Percentiles rank a stretch among this genome's conserved stretches.
Conservation (phyloP, 805 yeast species). For the Henningerozyma blattae region DNA sequence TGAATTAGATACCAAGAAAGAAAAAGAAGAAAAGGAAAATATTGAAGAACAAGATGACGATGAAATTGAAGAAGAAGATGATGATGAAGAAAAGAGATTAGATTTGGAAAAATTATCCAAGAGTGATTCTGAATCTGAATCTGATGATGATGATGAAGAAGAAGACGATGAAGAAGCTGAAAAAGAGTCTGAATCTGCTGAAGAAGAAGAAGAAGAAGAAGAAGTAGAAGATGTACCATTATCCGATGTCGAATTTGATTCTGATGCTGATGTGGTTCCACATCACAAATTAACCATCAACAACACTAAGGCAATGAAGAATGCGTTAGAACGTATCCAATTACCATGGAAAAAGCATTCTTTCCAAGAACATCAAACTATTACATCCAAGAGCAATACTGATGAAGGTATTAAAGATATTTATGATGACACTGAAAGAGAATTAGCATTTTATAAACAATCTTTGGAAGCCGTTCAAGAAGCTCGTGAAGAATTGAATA, state of each 20-base stretch:
- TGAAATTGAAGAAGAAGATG: constrained; percentile 28
- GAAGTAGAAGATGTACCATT: constrained; percentile 78
- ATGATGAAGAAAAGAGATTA: constrained; percentile 6
- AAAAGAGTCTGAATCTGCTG: constrained; percentile 37
- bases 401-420: constrained; percentile 70
- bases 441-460: constrained; percentile 89
- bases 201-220: constrained; percentile 45
- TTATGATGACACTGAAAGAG: constrained; percentile 93
- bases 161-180: constrained; percentile 34
- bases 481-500: constrained; percentile 54
- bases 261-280: constrained; percentile 91
- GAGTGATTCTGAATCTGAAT: constrained; percentile 25
- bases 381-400: constrained; percentile 47
- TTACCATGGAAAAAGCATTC: constrained; percentile 48
- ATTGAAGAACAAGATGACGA: constrained; percentile 41
- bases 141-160: constrained; percentile 28
- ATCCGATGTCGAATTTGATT: constrained; percentile 84
- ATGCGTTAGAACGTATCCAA: constrained; percentile 53
- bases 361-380: constrained; percentile 75
- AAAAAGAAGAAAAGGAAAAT: constrained; percentile 33
- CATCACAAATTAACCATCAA: constrained; percentile 81
- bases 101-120: constrained; percentile 24
- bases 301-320: constrained; percentile 72
- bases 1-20: constrained; percentile 12
- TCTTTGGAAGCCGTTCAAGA: constrained; percentile 72